Evolutionary conservation across 2,329 filamentous ascomycete species (phyloP).

Genomic region (Lizonia empirigonia): DNA sequence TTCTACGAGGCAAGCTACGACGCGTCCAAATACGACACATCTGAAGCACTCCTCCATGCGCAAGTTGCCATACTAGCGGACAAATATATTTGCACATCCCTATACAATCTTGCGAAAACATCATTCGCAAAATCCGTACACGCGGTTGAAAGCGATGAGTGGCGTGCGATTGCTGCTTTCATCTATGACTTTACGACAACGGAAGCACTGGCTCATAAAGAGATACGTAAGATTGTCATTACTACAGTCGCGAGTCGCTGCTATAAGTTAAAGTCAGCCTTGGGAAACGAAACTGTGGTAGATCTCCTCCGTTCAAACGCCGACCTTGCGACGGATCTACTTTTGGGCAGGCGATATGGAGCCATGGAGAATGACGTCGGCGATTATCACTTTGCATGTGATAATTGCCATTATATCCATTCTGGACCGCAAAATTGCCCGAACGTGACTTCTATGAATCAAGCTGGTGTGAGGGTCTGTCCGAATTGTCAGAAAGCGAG

Average conservation of each 20-base stretch:
- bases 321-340: conserved; percentile 26
- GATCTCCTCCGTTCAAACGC: conserved; percentile 24
- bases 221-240: conserved; percentile 19
- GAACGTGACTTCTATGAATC: not conserved
- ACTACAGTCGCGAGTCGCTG: conserved; percentile 11
- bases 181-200: conserved; percentile 26
- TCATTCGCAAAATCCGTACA: conserved; percentile 20
- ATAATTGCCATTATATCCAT: not conserved
- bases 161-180: conserved; percentile 22
- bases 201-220: conserved; percentile 17
- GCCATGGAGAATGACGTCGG: conserved; percentile 8
- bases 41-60: conserved; percentile 26
- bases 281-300: conserved; percentile 12
- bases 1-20: conserved; percentile 26
- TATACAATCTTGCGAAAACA: conserved; percentile 24
- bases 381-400: conserved; percentile 16
- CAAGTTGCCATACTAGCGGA: conserved; percentile 27
- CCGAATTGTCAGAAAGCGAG: not conserved
- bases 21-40: conserved; percentile 15
- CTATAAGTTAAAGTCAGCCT: conserved; percentile 6
- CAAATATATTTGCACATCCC: conserved; percentile 29
- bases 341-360: conserved; percentile 16
- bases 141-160: conserved; percentile 19
- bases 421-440: not conserved
- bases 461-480: not conserved